Conservation (phyloP, 2,329 filamentous ascomycete genomes). For the Aspergillus sp. region DNA sequence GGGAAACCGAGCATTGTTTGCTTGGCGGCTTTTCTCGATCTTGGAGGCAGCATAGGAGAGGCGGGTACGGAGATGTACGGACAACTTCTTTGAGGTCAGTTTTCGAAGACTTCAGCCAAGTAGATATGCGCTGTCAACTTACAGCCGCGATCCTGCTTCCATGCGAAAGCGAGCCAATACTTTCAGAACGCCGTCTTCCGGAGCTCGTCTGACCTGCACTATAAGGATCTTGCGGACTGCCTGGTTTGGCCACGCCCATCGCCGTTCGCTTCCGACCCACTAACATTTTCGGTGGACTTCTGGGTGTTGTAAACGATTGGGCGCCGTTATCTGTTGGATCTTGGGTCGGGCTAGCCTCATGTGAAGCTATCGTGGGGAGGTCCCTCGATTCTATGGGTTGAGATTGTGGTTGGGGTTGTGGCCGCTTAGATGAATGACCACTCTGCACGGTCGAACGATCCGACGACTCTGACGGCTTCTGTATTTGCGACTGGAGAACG, state of each 20-base stretch:
- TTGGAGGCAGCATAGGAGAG: slow-evolving; percentile 93
- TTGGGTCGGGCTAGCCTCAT: slow-evolving; percentile 4
- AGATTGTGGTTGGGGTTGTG: not conserved
- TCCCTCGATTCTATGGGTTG: not conserved
- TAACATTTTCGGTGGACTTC: slow-evolving; percentile 16
- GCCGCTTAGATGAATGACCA: not conserved
- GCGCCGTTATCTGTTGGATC: slow-evolving; percentile 14
- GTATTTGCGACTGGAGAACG: not conserved
- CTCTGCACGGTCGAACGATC: not conserved
- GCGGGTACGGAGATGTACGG: slow-evolving; percentile 75
- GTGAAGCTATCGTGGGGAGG: not conserved
- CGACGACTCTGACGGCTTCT: not conserved
- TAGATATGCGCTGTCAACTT: slow-evolving; percentile 26
- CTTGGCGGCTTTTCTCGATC: slow-evolving; percentile 85
- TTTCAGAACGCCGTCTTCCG: slow-evolving; percentile 62
- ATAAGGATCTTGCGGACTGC: slow-evolving; percentile 12
- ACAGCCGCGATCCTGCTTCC: slow-evolving; percentile 78
- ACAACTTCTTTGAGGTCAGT: slow-evolving; percentile 56
- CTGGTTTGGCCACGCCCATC: slow-evolving; percentile 67
- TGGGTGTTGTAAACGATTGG: slow-evolving; percentile 10
- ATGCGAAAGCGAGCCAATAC: slow-evolving; percentile 66
- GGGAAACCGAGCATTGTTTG: slow-evolving; percentile 69
- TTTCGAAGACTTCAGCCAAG: slow-evolving; percentile 4
- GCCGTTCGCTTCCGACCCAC: slow-evolving; percentile 70
- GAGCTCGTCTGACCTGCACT: slow-evolving; percentile 34